These are phyloP conservation scores for Paraurostyla sp. DNA, from an alignment of 73 alveolate species.

Conservation along the genomic window DNA sequence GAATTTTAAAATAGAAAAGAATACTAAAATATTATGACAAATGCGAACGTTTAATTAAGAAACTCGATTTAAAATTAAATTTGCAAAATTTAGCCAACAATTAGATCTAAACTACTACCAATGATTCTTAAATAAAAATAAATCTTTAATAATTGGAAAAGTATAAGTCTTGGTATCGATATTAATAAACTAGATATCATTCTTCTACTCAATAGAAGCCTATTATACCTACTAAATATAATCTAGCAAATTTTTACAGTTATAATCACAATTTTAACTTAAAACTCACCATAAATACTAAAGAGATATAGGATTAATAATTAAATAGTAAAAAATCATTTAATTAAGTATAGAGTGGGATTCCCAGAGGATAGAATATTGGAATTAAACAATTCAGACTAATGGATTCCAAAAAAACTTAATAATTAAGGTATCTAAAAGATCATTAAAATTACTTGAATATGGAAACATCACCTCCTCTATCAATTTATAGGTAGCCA, in stretches of 20 bases:
- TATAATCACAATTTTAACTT: not conserved
- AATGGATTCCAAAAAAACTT: not conserved
- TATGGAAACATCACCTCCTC: not conserved
- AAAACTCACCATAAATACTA: not conserved
- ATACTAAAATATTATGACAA: not conserved
- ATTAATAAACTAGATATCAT: not conserved
- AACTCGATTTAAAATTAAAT: not conserved
- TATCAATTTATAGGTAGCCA: not conserved
- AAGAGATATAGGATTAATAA: not conserved
- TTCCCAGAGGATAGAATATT: not conserved
- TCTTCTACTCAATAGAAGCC: not conserved
- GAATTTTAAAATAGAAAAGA: slow-evolving; percentile 10
- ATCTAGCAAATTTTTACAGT: not conserved
- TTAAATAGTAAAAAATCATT: not conserved
- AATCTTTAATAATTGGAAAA: not conserved
- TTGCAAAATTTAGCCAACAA: not conserved
- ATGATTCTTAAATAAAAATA: not conserved
- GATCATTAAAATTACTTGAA: too few species aligned
- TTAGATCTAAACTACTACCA: not conserved
- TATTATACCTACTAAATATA: not conserved
- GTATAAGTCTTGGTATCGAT: slow-evolving; percentile 1
- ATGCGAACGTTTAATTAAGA: not conserved
- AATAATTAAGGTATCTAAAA: too few species aligned
- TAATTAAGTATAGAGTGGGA: not conserved
- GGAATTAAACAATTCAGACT: not conserved